phyloP scores from a whole-genome alignment of 1,284 basidiomycete genomes.

The Puccinia triticina region DNA sequence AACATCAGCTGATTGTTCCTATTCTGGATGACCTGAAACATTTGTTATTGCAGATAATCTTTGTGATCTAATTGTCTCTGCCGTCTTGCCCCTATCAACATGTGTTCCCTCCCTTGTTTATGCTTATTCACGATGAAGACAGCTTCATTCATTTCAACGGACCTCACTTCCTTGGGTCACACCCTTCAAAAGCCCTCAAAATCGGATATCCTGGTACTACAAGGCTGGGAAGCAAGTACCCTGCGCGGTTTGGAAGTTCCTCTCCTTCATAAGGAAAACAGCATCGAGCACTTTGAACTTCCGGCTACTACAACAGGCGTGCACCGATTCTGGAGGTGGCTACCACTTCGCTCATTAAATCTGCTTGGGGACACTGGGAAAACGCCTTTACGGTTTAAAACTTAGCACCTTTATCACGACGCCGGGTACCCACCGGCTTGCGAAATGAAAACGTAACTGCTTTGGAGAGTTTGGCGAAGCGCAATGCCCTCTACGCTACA shows the following conservation, averaged over 20 bases:
- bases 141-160: no score
- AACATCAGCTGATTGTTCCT: background rate
- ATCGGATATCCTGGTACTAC: background rate
- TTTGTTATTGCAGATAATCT: no score
- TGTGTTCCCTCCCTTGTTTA: no score
- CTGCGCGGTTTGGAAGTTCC: background rate
- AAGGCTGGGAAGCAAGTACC: slow-evolving; percentile 1
- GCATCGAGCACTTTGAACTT: background rate
- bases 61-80: no score
- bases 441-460: background rate
- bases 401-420: background rate
- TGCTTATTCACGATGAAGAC: background rate
- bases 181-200: background rate
- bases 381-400: no score
- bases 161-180: background rate
- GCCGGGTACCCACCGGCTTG: background rate
- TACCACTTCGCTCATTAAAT: no score
- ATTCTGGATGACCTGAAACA: background rate
- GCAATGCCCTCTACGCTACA: background rate
- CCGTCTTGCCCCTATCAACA: background rate
- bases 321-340: background rate
- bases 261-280: background rate
- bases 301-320: no score
- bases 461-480: background rate
- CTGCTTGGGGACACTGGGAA: no score